Conservation (phyloP, 2,329 filamentous ascomycete genomes). For the Aphanoascus verrucosus region DNA sequence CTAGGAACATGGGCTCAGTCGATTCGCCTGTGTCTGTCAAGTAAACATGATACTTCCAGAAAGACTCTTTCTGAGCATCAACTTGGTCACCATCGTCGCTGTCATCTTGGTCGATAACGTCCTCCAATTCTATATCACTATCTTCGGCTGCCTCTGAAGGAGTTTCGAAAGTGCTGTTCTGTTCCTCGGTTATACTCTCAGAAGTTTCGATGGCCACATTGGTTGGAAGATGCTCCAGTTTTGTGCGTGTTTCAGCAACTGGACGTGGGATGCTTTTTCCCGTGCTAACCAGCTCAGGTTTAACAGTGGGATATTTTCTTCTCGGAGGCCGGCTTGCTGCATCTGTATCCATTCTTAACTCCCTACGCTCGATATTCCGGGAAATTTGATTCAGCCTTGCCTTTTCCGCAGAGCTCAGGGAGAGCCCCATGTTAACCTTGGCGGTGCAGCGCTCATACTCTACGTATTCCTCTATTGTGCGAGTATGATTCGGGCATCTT, state of each 20-base stretch:
- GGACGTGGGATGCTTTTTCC: not conserved
- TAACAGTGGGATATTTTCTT: not conserved
- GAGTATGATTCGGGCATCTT: not conserved
- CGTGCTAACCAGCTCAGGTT: not conserved
- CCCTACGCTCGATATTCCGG: conserved; percentile 5
- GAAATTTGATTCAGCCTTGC: conserved; percentile 5
- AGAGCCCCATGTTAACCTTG: not conserved
- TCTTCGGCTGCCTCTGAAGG: not conserved
- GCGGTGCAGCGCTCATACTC: conserved; percentile 6
- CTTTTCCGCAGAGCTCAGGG: conserved; percentile 1
- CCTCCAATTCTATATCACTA: not conserved
- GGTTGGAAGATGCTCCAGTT: not conserved
- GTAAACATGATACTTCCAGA: conserved; percentile 14
- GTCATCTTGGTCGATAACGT: not conserved
- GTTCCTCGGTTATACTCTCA: not conserved
- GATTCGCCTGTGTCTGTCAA: not conserved
- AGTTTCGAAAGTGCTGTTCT: not conserved
- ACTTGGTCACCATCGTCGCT: no score
- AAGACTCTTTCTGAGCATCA: not conserved
- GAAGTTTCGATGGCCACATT: not conserved
- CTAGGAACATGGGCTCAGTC: not conserved
- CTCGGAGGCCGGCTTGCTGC: not conserved
- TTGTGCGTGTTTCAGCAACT: not conserved
- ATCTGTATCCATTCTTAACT: not conserved
- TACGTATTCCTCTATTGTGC: not conserved